Conservation (phyloP, 768 basidiomycete genomes). For the Lentinula edodes region DNA sequence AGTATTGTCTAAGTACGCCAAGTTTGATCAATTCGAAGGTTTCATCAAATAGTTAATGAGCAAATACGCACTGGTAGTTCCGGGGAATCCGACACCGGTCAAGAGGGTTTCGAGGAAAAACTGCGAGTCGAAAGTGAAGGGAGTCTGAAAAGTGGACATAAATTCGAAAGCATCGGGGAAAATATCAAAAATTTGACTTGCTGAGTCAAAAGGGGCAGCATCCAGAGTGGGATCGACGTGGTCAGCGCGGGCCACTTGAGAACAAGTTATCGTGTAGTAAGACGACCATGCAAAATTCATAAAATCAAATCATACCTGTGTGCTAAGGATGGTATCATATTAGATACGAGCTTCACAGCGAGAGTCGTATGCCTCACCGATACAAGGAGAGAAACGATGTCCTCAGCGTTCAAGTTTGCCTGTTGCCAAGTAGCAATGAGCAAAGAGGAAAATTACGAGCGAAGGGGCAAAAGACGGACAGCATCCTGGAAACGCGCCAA, state of each 20-base stretch:
- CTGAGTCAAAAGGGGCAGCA: constrained; percentile 9
- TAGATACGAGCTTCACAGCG: background rate
- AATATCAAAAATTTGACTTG: constrained; percentile 6
- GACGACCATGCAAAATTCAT: background rate
- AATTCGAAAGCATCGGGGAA: constrained; percentile 4
- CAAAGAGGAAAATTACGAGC: background rate
- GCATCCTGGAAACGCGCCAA: constrained; percentile 27
- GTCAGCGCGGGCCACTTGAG: constrained; percentile 17
- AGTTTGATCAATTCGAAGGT: too few species aligned
- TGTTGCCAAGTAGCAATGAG: background rate
- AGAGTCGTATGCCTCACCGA: constrained; percentile 15
- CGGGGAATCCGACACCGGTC: constrained; percentile 20
- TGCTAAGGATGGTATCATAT: background rate
- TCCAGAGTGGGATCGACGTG: constrained; percentile 16
- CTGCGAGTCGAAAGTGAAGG: constrained; percentile 24
- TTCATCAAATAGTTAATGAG: background rate
- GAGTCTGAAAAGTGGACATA: constrained; percentile 22
- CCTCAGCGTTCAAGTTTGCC: constrained; percentile 23
- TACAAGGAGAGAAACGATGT: constrained; percentile 28
- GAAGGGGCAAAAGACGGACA: background rate
- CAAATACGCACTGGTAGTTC: constrained; percentile 10
- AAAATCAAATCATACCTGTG: background rate
- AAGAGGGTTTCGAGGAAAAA: constrained; percentile 22
- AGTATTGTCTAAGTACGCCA: constrained; percentile 7
- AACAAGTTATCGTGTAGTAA: background rate